Base-by-base conservation (phyloP, 2,329 filamentous ascomycete species). In the Drechslera avenae region DNA sequence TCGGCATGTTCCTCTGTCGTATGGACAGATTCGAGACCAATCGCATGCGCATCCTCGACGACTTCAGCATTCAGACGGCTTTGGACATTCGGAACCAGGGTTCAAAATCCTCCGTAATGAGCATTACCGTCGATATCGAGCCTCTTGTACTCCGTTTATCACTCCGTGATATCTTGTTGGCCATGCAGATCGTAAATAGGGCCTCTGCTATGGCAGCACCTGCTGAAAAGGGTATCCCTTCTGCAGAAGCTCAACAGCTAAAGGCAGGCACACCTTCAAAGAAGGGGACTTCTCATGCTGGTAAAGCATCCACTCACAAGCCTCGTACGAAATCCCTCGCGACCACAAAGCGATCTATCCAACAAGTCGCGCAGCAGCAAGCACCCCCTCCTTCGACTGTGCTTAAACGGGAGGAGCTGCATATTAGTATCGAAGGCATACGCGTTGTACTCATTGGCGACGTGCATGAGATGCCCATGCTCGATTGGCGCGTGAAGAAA, bases 21-120 rank as follows among this genome's bases (percentile, higher is more conserved):
- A 99, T 99, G 94, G 95, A 99, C 73, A 90, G 87, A 57, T 97
- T 97, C 62, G 93, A 99, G 62, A 91, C 89, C 3, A 92, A 88
- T 33, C 86, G 91, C 31, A 81, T 99, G 39, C 86, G 94, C 14
- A 96, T 99, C 54, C 84, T 99, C 26, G 95, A 99, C 68, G 92
- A 99, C 73, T 99, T 99, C 71, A 96, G 91, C 2, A 79, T 97
- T 8, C 89, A 94, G 57, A 81, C 96, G 63, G 94, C 90, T 2
- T 85, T 99, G 79, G 93, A 99, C 66, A 86, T 85, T 59, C 79
- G 83, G 33, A 78, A 81, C 2, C 81, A 87, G 65, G 82, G 82
- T 21, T 79, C 78, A 53, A 79, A 81, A 18, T 82, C 83, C 10
- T 81, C 83, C 1, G 64, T 87, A 30, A 94, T 86, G 3, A 94